These are phyloP conservation scores for Colletotrichum theobromicola DNA, from an alignment of 2,329 filamentous ascomycete genomes.

Conservation along the genomic window DNA sequence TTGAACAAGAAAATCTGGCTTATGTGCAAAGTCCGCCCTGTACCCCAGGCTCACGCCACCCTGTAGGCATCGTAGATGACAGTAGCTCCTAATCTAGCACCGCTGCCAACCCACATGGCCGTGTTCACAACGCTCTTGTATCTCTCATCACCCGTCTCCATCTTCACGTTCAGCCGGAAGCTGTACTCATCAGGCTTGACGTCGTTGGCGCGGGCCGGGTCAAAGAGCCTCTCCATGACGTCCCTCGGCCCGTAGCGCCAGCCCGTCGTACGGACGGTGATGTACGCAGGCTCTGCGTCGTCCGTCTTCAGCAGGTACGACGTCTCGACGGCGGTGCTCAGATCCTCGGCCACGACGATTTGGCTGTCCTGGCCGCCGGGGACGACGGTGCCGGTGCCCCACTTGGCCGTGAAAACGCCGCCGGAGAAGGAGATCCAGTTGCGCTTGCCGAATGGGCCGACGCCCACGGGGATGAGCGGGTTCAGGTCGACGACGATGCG, in stretches of 20 bases:
- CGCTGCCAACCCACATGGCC: constrained; percentile 55
- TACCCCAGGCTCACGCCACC: neutral
- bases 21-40: neutral
- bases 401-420: constrained; percentile 53
- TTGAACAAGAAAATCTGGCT: neutral
- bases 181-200: constrained; percentile 50
- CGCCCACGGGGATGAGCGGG: constrained; percentile 47
- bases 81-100: constrained; percentile 38
- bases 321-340: constrained; percentile 44
- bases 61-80: constrained; percentile 20
- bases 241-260: constrained; percentile 53
- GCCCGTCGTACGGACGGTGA: constrained; percentile 41
- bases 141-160: constrained; percentile 55
- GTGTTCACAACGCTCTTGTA: constrained; percentile 55
- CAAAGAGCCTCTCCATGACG: constrained; percentile 44
- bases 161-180: constrained; percentile 53
- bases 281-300: constrained; percentile 47
- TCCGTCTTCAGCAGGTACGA: constrained; percentile 54
- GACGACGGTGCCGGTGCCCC: constrained; percentile 52
- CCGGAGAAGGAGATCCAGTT: constrained; percentile 55
- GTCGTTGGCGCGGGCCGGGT: constrained; percentile 39
- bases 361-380: constrained; percentile 41
- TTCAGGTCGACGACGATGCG: constrained; percentile 53
- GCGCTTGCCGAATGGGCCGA: constrained; percentile 42
- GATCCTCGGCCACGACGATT: constrained; percentile 31